These are phyloP conservation scores for Fusarium continuum DNA, from an alignment of 2,329 filamentous ascomycete genomes.

Conservation along the genomic window DNA sequence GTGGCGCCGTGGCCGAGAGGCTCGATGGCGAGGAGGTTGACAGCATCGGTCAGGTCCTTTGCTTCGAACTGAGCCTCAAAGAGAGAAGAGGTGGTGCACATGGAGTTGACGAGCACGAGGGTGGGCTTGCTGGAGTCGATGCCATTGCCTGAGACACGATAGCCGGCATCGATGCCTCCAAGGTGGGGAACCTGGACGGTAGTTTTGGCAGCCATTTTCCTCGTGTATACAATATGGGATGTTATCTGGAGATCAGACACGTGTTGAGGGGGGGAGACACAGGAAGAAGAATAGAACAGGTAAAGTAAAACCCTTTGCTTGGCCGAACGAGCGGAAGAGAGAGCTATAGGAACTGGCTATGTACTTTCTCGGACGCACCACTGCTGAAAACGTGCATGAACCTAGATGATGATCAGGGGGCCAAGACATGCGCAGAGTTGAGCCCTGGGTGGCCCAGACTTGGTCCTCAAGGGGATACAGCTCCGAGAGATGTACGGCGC, in stretches of 20 bases:
- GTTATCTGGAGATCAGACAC: not conserved
- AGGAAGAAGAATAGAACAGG: not conserved
- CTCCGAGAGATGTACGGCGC: slow-evolving; percentile 19
- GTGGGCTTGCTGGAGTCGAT: slow-evolving; percentile 62
- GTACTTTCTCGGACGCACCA: slow-evolving; percentile 1
- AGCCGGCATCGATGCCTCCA: slow-evolving; percentile 58
- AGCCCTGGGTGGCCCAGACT: slow-evolving; percentile 11
- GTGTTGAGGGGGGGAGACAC: not conserved
- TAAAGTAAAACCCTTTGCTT: not conserved
- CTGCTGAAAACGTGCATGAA: not conserved
- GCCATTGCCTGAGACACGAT: slow-evolving; percentile 52
- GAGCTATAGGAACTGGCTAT: slow-evolving; percentile 7
- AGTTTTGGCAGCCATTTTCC: slow-evolving; percentile 50
- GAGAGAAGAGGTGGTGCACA: slow-evolving; percentile 59
- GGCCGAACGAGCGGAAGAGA: not conserved
- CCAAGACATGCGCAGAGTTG: not conserved
- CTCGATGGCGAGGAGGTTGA: slow-evolving; percentile 63
- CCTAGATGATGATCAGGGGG: slow-evolving; percentile 21
- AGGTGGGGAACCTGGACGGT: slow-evolving; percentile 59
- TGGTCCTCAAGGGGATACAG: slow-evolving; percentile 10
- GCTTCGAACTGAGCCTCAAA: slow-evolving; percentile 56
- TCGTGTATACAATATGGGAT: not conserved
- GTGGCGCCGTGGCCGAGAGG: slow-evolving; percentile 63
- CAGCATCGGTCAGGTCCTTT: slow-evolving; percentile 50
- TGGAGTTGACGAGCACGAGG: slow-evolving; percentile 61